Base-by-base conservation (phyloP, 202 grass and related monocot species). In the Bolboschoenoplectus hybrid region DNA sequence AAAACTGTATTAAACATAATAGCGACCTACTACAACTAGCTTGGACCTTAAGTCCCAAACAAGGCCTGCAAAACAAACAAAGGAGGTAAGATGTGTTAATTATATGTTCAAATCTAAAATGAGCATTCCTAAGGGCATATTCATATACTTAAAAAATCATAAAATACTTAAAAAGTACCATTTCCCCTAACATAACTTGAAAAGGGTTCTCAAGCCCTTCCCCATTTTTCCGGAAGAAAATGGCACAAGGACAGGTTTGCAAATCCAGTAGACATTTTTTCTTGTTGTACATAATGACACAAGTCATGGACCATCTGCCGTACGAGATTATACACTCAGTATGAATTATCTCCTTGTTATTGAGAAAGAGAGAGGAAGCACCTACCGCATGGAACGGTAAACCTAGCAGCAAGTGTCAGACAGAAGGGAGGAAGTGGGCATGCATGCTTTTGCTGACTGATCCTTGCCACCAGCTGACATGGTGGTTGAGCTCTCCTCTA, bases 401-500 rank as follows among this genome's bases (percentile, higher is more conserved):
- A 43, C 53, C 62, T 82, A 65, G 57, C 67, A 84, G 32, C 81
- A 88, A 82, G 51, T 88, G 53, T 88, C 80, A 69, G 85, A 80
- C 47, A 86, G 9, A 53, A 81, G 86, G 35, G 81, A 80, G 9
- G 17, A 80, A 13, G 17, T 57, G 17, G 26, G 50, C 81, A 41
- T 61, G 74, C 66, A 56, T 78, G 74, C 61, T 66, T 80, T 80
- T 57, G 41, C 39, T 56, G 83, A 65, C 36, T 69, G 81, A 47
- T 88, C 63, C 80, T 84, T 84, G 62, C 46, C 75, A 19, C 75
- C 75, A 60, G 75, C 75, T 82, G 84, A 36, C 55, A 89, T 70
- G 88, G 89, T 88, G 78, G 84, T 85, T 36, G 79, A 86, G 66
- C 87, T 91, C 34, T 95, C 90, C 64, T 97, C 95, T 0, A 86